Percentiles rank a stretch among this genome's conserved stretches.
Evolutionary conservation across 345 rosid genomes (phyloP).

Genomic region (Syzygium oleosum): DNA sequence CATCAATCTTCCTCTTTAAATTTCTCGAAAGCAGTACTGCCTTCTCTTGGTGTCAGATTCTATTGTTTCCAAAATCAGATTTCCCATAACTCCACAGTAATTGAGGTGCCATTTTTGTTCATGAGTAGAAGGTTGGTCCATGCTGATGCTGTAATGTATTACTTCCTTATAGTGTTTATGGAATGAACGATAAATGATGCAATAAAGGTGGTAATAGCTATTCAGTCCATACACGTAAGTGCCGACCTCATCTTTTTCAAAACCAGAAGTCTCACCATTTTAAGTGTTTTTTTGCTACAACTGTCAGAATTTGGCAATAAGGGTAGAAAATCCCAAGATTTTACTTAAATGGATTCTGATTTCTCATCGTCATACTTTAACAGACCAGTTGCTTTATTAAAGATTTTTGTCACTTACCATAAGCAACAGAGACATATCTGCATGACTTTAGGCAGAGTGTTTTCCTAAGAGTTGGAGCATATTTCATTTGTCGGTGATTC

Average conservation of each 20-base stretch:
- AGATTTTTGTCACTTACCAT: not conserved
- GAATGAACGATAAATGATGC: not conserved
- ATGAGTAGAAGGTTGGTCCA: not conserved
- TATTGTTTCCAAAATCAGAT: not conserved
- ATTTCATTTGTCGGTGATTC: not conserved
- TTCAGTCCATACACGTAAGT: not conserved
- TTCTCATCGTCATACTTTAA: not conserved
- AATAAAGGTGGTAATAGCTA: not conserved
- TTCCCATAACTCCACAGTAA: not conserved
- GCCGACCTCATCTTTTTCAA: not conserved
- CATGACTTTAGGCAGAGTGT: not conserved
- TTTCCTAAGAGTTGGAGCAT: not conserved
- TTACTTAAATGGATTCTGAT: not conserved
- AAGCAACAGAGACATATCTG: not conserved
- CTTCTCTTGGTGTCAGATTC: not conserved
- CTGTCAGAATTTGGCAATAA: not conserved
- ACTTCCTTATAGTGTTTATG: not conserved
- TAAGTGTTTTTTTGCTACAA: not conserved
- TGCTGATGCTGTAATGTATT: not conserved
- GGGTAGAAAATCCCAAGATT: not conserved
- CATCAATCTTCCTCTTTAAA: not conserved
- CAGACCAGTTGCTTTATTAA: not conserved
- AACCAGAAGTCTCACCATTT: not conserved
- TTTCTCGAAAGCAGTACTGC: not conserved
- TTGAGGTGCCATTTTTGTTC: not conserved